Evolutionary conservation across 1,139 yeast species (phyloP).

Genomic region (Debaryomyces coudertii): DNA sequence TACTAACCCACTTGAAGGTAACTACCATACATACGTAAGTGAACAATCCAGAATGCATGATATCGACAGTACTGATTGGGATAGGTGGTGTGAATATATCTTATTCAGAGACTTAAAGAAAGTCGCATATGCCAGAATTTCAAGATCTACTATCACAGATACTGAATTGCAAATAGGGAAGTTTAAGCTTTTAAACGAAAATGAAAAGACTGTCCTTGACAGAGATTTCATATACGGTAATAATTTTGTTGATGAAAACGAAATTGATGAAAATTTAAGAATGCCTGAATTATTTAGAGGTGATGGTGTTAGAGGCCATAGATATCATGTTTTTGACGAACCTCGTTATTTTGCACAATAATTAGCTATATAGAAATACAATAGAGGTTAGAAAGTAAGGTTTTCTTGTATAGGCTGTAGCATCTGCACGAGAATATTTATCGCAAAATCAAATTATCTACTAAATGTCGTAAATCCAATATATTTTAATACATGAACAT

Average conservation of each 20-base stretch:
- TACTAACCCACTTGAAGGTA: conserved; percentile 82
- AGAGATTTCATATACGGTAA: conserved; percentile 57
- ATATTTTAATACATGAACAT: too few relatives aligned
- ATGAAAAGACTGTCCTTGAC: conserved; percentile 39
- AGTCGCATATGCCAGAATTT: conserved; percentile 90
- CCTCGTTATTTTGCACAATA: conserved; percentile 69
- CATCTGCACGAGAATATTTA: neutral
- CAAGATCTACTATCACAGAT: conserved; percentile 92
- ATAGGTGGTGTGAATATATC: conserved; percentile 98
- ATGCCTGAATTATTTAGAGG: conserved; percentile 87
- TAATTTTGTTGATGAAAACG: conserved; percentile 55
- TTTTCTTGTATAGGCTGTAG: neutral
- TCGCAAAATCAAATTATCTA: neutral
- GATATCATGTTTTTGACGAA: conserved; percentile 91
- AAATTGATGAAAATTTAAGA: conserved; percentile 63
- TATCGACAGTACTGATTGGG: conserved; percentile 92
- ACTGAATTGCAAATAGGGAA: conserved; percentile 96
- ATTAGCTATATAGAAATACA: neutral
- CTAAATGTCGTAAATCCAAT: too few relatives aligned
- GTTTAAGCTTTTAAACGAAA: conserved; percentile 64
- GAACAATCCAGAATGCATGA: conserved; percentile 85
- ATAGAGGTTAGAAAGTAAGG: neutral
- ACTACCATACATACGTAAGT: conserved; percentile 89
- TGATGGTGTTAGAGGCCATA: conserved; percentile 93
- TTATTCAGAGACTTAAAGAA: conserved; percentile 84